Conservation (phyloP, 768 basidiomycete genomes). For the Gymnopilus junonius region DNA sequence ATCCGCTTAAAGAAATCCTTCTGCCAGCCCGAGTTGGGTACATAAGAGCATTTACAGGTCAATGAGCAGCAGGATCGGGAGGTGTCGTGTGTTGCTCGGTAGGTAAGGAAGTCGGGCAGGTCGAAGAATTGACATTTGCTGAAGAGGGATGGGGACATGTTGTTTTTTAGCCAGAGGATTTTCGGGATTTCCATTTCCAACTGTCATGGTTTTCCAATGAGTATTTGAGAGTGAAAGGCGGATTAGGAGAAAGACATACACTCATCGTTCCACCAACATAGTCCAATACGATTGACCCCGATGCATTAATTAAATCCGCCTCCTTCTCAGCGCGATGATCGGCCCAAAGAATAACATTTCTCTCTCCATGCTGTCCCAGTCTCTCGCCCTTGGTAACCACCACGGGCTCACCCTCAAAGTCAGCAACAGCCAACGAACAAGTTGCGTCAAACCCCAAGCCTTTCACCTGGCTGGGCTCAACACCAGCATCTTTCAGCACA, state of each 20-base stretch:
- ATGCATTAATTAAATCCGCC: conserved; percentile 87
- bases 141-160: conserved; percentile 79
- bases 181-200: conserved; percentile 99
- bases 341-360: conserved; percentile 95
- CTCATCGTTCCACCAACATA: conserved; percentile 98
- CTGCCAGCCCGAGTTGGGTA: conserved; percentile 89
- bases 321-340: conserved; percentile 95
- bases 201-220: conserved; percentile 39
- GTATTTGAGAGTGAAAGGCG: background rate
- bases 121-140: conserved; percentile 83
- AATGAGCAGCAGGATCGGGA: conserved; percentile 91
- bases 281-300: conserved; percentile 83
- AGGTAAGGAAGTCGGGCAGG: conserved; percentile 95
- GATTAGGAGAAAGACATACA: conserved; percentile 44
- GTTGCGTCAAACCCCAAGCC: conserved; percentile 97
- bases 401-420: conserved; percentile 74
- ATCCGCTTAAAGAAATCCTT: conserved; percentile 85
- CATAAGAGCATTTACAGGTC: conserved; percentile 92
- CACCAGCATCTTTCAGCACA: conserved; percentile 60
- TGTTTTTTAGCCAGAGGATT: conserved; percentile 92
- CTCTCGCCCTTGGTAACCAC: conserved; percentile 70
- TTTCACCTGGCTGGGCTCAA: conserved; percentile 67
- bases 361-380: conserved; percentile 68
- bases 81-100: conserved; percentile 77
- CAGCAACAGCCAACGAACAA: conserved; percentile 90